Evolutionary conservation across 805 yeast species (phyloP).

Genomic region (Clavispora carvajalis): DNA sequence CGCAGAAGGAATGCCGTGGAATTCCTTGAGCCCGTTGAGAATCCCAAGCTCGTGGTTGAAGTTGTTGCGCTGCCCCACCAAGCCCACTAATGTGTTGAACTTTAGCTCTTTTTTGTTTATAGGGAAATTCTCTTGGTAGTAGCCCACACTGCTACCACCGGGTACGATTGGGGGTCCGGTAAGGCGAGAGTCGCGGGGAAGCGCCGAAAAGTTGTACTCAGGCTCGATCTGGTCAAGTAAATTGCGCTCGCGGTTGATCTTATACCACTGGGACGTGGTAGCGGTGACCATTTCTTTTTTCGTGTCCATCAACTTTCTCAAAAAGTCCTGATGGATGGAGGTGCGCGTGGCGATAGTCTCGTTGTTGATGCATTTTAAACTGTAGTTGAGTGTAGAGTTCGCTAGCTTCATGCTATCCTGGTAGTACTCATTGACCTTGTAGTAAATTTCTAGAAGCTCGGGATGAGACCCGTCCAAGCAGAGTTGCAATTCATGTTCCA

Average conservation of each 20-base stretch:
- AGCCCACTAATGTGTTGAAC: constrained; percentile 32
- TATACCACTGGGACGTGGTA: constrained; percentile 87
- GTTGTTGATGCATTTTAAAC: constrained; percentile 67
- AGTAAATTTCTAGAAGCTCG: constrained; percentile 68
- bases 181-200: constrained; percentile 19
- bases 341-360: constrained; percentile 79
- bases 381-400: constrained; percentile 46
- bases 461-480: constrained; percentile 91
- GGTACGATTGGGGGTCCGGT: constrained; percentile 9
- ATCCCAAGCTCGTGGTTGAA: constrained; percentile 65
- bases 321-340: constrained; percentile 76
- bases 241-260: constrained; percentile 82
- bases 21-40: constrained; percentile 59
- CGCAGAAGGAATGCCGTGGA: constrained; percentile 80
- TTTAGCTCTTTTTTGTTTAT: constrained; percentile 30
- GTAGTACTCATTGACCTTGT: constrained; percentile 66
- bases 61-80: constrained; percentile 64
- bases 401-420: constrained; percentile 57
- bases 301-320: constrained; percentile 61
- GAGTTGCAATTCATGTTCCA: constrained; percentile 79
- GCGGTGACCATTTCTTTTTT: constrained; percentile 60
- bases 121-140: constrained; percentile 14
- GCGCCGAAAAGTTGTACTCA: constrained; percentile 43
- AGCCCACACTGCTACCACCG: constrained; percentile 15
- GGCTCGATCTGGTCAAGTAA: constrained; percentile 65